Evolutionary conservation across 2,329 filamentous ascomycete genomes (phyloP).

Genomic region (Cercospora berteroae): DNA sequence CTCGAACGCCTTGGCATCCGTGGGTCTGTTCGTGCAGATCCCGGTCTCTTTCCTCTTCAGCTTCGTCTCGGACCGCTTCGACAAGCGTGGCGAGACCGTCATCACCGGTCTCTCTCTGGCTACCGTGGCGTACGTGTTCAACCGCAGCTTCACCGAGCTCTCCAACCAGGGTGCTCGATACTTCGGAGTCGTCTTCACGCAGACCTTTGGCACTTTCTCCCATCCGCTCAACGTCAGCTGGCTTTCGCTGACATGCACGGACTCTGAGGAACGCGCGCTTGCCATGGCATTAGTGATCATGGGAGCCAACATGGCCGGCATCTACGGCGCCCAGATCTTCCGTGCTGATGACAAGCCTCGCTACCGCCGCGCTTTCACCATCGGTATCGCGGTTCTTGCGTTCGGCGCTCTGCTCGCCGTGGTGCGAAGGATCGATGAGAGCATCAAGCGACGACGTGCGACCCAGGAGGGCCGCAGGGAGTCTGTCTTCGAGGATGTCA

Average conservation of each 20-base stretch:
- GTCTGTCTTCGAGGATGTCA: constrained; percentile 12
- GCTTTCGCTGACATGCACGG: constrained; percentile 57
- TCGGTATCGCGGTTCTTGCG: constrained; percentile 47
- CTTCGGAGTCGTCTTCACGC: constrained; percentile 58
- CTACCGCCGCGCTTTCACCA: constrained; percentile 53
- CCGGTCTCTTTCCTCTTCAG: constrained; percentile 54
- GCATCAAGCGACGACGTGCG: constrained; percentile 17
- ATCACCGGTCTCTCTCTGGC: constrained; percentile 51
- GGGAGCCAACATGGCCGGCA: constrained; percentile 61
- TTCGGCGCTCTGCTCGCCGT: constrained; percentile 46
- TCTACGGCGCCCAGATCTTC: constrained; percentile 62
- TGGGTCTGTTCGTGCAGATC: constrained; percentile 42
- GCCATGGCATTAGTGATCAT: constrained; percentile 63
- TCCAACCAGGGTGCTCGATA: constrained; percentile 47
- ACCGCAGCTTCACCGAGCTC: constrained; percentile 53
- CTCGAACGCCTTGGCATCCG: constrained; percentile 37
- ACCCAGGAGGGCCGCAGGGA: constrained; percentile 7
- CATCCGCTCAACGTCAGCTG: constrained; percentile 61
- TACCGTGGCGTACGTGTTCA: constrained; percentile 55
- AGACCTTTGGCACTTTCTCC: constrained; percentile 55
- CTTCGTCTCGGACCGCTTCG: constrained; percentile 53
- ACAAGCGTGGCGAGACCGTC: constrained; percentile 54
- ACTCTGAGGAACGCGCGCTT: constrained; percentile 58
- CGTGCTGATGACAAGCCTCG: constrained; percentile 52
- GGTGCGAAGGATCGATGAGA: constrained; percentile 48